Evolutionary conservation across 2,329 filamentous ascomycete genomes (phyloP).

Genomic region (Alternaria triticina): DNA sequence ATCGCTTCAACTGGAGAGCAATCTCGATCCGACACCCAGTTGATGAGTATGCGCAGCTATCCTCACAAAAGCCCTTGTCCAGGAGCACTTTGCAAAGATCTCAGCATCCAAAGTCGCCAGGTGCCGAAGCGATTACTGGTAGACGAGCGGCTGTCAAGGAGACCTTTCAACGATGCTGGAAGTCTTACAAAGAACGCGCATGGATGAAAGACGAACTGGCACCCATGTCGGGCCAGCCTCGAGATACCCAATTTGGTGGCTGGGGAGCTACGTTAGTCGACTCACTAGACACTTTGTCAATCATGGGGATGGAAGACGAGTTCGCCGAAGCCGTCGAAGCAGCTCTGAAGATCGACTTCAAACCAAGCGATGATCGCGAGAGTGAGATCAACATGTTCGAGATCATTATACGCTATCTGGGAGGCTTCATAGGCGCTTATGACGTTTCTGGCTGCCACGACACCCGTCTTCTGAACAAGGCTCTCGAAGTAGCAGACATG

Average conservation of each 20-base stretch:
- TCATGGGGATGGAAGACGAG: conserved; percentile 54
- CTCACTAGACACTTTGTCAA: conserved; percentile 54
- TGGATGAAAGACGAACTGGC: conserved; percentile 57
- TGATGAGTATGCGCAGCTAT: conserved; percentile 5
- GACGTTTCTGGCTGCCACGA: conserved; percentile 76
- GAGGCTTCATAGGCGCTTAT: conserved; percentile 83
- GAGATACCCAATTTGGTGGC: conserved; percentile 50
- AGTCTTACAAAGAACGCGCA: conserved; percentile 58
- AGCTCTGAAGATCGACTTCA: conserved; percentile 51
- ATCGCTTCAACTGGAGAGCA: conserved; percentile 22
- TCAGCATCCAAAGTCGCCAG: background rate
- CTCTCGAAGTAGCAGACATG: conserved; percentile 78
- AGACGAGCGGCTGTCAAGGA: conserved; percentile 35
- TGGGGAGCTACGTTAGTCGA: conserved; percentile 56
- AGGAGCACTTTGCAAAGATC: background rate
- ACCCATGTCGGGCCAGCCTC: conserved; percentile 49
- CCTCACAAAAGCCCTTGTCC: background rate
- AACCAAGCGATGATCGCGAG: conserved; percentile 42
- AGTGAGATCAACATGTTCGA: conserved; percentile 56
- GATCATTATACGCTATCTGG: conserved; percentile 76
- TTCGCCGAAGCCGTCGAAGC: conserved; percentile 53
- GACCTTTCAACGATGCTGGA: conserved; percentile 49
- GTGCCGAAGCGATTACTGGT: background rate
- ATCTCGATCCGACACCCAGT: conserved; percentile 15
- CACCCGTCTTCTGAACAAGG: conserved; percentile 73